phyloP scores from a whole-genome alignment of 345 rosid species.

The Isatis tinctoria region DNA sequence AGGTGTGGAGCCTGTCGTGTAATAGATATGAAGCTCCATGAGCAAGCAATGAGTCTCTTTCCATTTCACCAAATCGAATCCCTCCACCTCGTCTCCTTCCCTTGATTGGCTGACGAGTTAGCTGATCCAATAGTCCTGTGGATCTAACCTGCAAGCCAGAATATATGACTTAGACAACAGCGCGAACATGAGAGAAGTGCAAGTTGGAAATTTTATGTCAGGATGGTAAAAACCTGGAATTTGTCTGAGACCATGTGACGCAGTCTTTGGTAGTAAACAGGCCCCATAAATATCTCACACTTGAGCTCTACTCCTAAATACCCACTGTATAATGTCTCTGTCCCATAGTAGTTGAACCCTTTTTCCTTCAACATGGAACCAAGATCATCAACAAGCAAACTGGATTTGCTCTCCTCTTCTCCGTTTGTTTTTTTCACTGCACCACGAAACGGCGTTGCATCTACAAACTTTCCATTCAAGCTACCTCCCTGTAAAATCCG shows the following conservation, averaged over 20 bases:
- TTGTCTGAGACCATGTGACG: slow-evolving; percentile 99
- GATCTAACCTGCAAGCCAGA: slow-evolving; percentile 72
- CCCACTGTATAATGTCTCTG: slow-evolving; percentile 78
- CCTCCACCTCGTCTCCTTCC: slow-evolving; percentile 98
- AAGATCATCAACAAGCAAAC: slow-evolving; percentile 74
- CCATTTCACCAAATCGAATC: slow-evolving; percentile 97
- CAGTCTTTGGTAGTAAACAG: slow-evolving; percentile 96
- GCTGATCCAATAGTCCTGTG: slow-evolving; percentile 81
- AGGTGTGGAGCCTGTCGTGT: slow-evolving; percentile 92
- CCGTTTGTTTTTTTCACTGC: slow-evolving; percentile 44
- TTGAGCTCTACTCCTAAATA: slow-evolving; percentile 80
- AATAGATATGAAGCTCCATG: slow-evolving; percentile 93
- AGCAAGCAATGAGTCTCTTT: slow-evolving; percentile 86
- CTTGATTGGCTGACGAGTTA: slow-evolving; percentile 90
- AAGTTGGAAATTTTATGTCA: not conserved
- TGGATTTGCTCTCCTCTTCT: slow-evolving; percentile 41
- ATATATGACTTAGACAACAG: not conserved
- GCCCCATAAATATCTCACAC: slow-evolving; percentile 92
- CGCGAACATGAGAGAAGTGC: not conserved
- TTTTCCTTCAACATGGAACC: slow-evolving; percentile 61
- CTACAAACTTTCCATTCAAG: slow-evolving; percentile 76
- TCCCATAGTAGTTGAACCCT: slow-evolving; percentile 84
- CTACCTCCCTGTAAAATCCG: slow-evolving; percentile 65
- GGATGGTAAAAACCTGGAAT: slow-evolving; percentile 54
- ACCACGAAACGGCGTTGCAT: slow-evolving; percentile 88